phyloP scores from a whole-genome alignment of 2,329 filamentous ascomycete species.

The Alternaria viburni region DNA sequence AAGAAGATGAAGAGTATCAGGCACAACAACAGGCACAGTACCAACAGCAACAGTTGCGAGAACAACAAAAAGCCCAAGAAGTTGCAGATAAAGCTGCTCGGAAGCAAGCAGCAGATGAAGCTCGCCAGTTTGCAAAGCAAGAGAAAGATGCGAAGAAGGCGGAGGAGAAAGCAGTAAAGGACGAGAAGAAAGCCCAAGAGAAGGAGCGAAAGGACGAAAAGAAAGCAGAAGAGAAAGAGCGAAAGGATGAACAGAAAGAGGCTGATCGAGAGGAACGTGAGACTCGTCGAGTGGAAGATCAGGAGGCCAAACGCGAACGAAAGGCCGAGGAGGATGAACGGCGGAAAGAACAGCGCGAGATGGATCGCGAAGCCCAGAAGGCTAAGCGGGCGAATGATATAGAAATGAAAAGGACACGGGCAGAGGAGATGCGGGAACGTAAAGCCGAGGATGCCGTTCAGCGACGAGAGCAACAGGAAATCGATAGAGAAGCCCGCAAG shows the following conservation, averaged over 20 bases:
- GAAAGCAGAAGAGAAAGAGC: background rate
- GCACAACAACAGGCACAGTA: background rate
- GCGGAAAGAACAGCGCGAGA: background rate
- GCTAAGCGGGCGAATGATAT: background rate
- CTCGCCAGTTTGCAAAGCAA: background rate
- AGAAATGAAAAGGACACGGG: background rate
- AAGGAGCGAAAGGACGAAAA: background rate
- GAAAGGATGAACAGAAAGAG: background rate
- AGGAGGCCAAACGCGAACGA: background rate
- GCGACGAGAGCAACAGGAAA: background rate
- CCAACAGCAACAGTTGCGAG: background rate
- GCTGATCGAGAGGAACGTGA: background rate
- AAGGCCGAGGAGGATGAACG: background rate
- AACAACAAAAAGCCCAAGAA: background rate
- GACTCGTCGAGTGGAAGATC: background rate
- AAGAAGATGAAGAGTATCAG: background rate
- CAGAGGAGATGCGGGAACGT: background rate
- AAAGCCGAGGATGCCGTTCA: background rate
- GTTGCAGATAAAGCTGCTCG: background rate
- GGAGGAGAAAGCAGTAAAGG: background rate
- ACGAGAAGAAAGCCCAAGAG: background rate
- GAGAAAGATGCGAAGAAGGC: background rate
- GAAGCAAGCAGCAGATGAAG: background rate
- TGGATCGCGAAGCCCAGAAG: background rate
- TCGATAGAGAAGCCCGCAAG: background rate